phyloP scores from a whole-genome alignment of 2,329 filamentous ascomycete genomes.

The Xylaria sp. region DNA sequence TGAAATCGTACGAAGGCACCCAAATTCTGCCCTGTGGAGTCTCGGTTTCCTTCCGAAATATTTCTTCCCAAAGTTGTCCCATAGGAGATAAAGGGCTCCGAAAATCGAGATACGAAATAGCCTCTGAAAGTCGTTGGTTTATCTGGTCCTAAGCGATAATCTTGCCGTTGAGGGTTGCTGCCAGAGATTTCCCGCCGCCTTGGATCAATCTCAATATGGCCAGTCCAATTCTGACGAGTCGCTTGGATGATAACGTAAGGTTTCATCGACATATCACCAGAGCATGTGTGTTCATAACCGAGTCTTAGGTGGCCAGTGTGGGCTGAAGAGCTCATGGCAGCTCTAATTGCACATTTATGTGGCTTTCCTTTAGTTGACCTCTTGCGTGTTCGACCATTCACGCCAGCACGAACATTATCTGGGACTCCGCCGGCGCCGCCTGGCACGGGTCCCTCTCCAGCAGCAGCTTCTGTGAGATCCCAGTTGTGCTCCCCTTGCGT shows the following conservation, averaged over 20 bases:
- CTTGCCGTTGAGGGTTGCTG: conserved; percentile 59
- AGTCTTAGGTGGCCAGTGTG: conserved; percentile 57
- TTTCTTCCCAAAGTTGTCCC: conserved; percentile 51
- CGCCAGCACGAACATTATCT: conserved; percentile 51
- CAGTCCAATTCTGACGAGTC: conserved; percentile 59
- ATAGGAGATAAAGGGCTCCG: conserved; percentile 53
- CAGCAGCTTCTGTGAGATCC: conserved; percentile 51
- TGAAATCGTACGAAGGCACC: conserved; percentile 56
- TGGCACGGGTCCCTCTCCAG: conserved; percentile 51
- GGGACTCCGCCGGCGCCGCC: conserved; percentile 55
- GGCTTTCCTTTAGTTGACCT: conserved; percentile 27
- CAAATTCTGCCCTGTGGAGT: conserved; percentile 50
- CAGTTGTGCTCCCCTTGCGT: conserved; percentile 49
- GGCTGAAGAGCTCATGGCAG: conserved; percentile 56
- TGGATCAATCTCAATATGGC: conserved; percentile 54
- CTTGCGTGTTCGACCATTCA: conserved; percentile 54
- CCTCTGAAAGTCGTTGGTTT: conserved; percentile 55
- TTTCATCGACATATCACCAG: conserved; percentile 25
- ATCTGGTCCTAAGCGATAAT: conserved; percentile 58
- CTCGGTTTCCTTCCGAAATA: conserved; percentile 39
- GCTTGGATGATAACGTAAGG: conserved; percentile 58
- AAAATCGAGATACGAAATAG: conserved; percentile 61
- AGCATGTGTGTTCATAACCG: conserved; percentile 49
- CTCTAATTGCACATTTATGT: conserved; percentile 44
- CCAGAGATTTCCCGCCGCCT: conserved; percentile 54